Evolutionary conservation across 768 basidiomycete species (phyloP).

Genomic region (Tulasnella sp.): DNA sequence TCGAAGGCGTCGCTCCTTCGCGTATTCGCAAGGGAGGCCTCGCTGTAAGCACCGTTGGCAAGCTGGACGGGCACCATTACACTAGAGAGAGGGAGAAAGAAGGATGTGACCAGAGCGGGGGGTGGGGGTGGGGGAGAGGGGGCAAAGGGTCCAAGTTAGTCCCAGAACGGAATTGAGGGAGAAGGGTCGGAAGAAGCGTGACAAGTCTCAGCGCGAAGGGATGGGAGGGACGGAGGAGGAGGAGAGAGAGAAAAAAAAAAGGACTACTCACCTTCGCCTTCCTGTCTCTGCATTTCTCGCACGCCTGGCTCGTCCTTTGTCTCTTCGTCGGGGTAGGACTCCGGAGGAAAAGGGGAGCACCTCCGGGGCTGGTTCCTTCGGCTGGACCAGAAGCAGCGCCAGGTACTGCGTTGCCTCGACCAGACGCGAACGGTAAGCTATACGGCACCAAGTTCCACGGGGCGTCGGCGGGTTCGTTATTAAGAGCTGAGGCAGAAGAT

Average conservation of each 20-base stretch:
- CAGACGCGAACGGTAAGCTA: not conserved
- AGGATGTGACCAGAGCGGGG: not conserved
- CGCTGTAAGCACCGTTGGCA: slow-evolving; percentile 33
- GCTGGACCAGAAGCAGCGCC: slow-evolving; percentile 2
- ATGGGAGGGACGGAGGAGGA: no score
- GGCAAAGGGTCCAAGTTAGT: not conserved
- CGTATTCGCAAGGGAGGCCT: slow-evolving; percentile 31
- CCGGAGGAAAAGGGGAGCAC: slow-evolving; percentile 26
- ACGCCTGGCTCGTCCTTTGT: slow-evolving; percentile 36
- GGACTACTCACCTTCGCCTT: slow-evolving; percentile 35
- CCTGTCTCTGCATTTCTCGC: slow-evolving; percentile 36
- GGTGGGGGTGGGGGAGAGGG: not conserved
- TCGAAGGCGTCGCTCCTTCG: slow-evolving; percentile 31
- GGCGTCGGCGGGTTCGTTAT: not conserved
- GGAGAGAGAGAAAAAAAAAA: no score
- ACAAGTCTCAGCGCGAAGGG: not conserved
- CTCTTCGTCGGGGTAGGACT: slow-evolving; percentile 28
- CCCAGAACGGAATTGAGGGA: not conserved
- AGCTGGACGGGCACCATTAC: slow-evolving; percentile 34
- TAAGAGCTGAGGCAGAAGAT: not conserved
- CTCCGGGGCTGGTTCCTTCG: slow-evolving; percentile 3
- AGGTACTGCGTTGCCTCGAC: not conserved
- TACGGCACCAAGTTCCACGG: slow-evolving; percentile 25
- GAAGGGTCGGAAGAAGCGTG: slow-evolving; percentile 8
- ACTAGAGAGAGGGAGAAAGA: slow-evolving; percentile 10